Conservation (phyloP, 2,329 filamentous ascomycete genomes). For the Calonectria leucothoes region DNA sequence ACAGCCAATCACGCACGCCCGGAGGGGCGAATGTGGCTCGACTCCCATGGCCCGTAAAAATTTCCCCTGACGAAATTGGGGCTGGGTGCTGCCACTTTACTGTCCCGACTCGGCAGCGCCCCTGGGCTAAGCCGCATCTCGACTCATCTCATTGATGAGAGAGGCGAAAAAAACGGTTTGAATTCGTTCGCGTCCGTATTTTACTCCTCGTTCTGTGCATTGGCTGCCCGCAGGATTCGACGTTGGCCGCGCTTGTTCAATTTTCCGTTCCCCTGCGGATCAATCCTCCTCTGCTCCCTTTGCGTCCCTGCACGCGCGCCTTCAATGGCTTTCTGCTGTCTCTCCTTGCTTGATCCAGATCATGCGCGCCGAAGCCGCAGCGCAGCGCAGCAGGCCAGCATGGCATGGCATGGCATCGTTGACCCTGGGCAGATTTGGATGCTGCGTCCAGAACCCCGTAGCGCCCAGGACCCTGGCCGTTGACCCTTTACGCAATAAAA, state of each 20-base stretch:
- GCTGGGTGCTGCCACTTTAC: slow-evolving; percentile 26
- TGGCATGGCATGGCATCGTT: no score
- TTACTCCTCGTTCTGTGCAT: background rate
- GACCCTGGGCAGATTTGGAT: background rate
- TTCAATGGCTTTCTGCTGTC: background rate
- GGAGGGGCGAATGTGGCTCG: slow-evolving; percentile 41
- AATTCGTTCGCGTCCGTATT: background rate
- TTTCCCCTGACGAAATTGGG: slow-evolving; percentile 42
- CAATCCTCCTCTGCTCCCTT: background rate
- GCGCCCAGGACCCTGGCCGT: background rate
- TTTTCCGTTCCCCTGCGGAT: background rate
- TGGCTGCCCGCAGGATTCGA: no score
- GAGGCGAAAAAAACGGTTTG: background rate
- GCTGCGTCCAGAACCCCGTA: background rate
- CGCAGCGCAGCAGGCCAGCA: no score
- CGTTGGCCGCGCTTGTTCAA: no score
- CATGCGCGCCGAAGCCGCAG: background rate
- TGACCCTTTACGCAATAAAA: background rate
- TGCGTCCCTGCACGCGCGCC: background rate
- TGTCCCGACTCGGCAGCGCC: slow-evolving; percentile 16
- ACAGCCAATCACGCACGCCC: slow-evolving; percentile 32
- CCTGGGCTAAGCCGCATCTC: background rate
- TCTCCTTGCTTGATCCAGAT: background rate
- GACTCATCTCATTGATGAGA: no score
- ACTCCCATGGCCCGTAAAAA: slow-evolving; percentile 28